These are phyloP conservation scores for Fagopyrum tataricum DNA, from an alignment of 148 eudicot species.

Conservation along the genomic window DNA sequence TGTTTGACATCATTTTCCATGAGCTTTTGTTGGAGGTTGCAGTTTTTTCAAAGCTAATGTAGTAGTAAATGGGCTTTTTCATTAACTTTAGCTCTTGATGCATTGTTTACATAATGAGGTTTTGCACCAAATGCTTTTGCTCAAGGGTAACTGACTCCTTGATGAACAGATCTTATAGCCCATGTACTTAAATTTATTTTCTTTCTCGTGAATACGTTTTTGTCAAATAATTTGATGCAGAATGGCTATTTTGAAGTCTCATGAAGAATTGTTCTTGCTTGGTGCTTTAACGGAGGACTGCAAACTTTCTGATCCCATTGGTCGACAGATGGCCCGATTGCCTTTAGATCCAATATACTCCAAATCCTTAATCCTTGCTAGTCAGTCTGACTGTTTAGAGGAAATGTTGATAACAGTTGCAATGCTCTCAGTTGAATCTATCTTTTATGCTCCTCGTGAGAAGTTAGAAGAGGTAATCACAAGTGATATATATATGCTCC, in stretches of 20 bases:
- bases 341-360: slow-evolving; percentile 82
- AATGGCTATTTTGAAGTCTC: slow-evolving; percentile 64
- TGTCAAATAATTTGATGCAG: slow-evolving; percentile 32
- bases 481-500: not conserved
- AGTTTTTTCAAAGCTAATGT: too few relatives aligned
- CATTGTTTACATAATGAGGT: not conserved
- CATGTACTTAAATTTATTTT: not conserved
- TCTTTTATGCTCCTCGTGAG: slow-evolving; percentile 79
- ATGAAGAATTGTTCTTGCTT: slow-evolving; percentile 64
- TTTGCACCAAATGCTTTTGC: not conserved
- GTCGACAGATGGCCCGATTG: slow-evolving; percentile 82
- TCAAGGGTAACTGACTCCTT: not conserved
- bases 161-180: not conserved
- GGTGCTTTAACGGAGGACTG: slow-evolving; percentile 83
- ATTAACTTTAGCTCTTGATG: not conserved
- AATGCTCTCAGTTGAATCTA: slow-evolving; percentile 93
- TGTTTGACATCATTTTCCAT: not conserved
- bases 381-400: slow-evolving; percentile 76
- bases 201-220: not conserved
- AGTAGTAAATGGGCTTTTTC: too few relatives aligned
- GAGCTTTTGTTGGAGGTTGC: not conserved
- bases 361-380: slow-evolving; percentile 77
- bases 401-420: slow-evolving; percentile 92
- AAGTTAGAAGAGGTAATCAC: slow-evolving; percentile 75
- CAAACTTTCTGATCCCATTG: slow-evolving; percentile 81